These are phyloP conservation scores for Betula pendula DNA, from an alignment of 306 rosid species.

Conservation along the genomic window DNA sequence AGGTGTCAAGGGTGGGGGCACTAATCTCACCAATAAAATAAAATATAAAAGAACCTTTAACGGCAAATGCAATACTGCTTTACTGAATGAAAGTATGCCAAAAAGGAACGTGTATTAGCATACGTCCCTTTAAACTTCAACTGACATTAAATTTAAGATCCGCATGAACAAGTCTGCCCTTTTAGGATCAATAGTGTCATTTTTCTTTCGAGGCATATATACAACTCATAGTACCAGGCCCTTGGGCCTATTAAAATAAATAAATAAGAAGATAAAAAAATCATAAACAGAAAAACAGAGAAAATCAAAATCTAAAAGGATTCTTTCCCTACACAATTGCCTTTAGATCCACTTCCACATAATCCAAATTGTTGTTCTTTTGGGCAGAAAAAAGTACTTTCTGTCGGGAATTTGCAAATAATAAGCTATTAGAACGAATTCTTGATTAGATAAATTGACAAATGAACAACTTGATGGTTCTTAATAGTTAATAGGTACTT, in stretches of 20 bases:
- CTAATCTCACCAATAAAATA: background rate
- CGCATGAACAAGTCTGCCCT: background rate
- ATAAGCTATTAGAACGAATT: background rate
- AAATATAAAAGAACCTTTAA: background rate
- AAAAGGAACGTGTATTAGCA: background rate
- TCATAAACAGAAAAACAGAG: background rate
- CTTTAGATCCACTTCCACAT: background rate
- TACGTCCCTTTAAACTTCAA: background rate
- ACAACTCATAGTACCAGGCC: background rate
- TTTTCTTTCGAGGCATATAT: background rate
- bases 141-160: background rate
- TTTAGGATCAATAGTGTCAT: background rate
- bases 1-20: background rate
- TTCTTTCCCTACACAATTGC: background rate
- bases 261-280: background rate
- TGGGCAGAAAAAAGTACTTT: background rate
- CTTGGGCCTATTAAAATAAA: background rate
- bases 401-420: background rate
- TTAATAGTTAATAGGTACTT: background rate
- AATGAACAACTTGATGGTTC: background rate
- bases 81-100: background rate
- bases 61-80: background rate
- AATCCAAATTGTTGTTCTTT: background rate
- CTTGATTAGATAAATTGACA: background rate
- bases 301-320: background rate